These are phyloP conservation scores for Heritiera littoralis DNA, from an alignment of 345 rosid genomes.

Conservation along the genomic window DNA sequence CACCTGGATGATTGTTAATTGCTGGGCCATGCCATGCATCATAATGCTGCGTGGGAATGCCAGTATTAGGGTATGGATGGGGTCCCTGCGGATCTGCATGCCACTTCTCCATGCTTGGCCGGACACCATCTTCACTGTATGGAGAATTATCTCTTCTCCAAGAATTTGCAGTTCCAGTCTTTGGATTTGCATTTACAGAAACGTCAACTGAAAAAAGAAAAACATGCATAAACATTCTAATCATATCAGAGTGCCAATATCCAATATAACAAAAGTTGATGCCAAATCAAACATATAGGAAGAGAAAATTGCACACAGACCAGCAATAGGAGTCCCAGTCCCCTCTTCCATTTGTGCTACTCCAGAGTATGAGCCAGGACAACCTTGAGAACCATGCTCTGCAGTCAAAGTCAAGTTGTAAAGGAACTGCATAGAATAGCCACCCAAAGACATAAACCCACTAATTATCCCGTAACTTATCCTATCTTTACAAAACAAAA, in stretches of 20 bases:
- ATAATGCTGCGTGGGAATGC: conserved; percentile 61
- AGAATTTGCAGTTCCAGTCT: conserved; percentile 44
- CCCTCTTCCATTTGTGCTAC: conserved; percentile 42
- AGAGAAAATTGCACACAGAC: conserved; percentile 40
- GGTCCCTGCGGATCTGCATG: conserved; percentile 61
- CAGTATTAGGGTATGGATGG: conserved; percentile 60
- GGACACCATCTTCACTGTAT: conserved; percentile 57
- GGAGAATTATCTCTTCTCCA: conserved; percentile 71
- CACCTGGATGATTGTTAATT: conserved; percentile 78
- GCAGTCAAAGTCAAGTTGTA: conserved; percentile 33
- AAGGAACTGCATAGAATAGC: not conserved
- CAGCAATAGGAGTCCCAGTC: conserved; percentile 40
- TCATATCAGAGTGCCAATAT: not conserved
- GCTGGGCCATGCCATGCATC: conserved; percentile 84
- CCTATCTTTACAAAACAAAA: conserved; percentile 4
- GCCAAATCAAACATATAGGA: not conserved
- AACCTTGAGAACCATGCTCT: conserved; percentile 53
- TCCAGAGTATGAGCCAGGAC: conserved; percentile 61
- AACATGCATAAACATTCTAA: conserved; percentile 16
- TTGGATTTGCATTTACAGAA: conserved; percentile 40
- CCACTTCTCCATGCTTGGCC: conserved; percentile 65
- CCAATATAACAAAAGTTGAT: not conserved
- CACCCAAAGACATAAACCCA: conserved; percentile 11
- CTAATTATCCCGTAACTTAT: not conserved
- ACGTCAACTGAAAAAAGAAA: conserved; percentile 42